A percentile compares a stretch with the other conserved stretches of the same genome.
These are phyloP conservation scores for Hypomontagnella monticulosa DNA, from an alignment of 495 filamentous ascomycete genomes.

Conservation along the genomic window DNA sequence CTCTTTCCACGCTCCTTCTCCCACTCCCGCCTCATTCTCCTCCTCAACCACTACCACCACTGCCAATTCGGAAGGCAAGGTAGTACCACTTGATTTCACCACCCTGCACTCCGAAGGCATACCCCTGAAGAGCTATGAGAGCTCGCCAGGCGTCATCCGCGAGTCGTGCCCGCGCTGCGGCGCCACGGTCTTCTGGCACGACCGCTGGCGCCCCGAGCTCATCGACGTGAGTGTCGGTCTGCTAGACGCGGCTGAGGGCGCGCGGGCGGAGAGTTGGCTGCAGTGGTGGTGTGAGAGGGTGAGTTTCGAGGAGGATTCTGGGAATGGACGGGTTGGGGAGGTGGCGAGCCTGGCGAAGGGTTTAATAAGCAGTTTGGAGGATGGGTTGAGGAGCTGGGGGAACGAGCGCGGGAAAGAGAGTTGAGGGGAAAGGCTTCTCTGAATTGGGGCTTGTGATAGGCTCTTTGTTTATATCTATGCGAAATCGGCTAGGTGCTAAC, in stretches of 20 bases:
- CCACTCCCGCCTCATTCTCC: not conserved
- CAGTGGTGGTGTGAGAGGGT: slow-evolving; percentile 67
- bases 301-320: slow-evolving; percentile 70
- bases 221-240: slow-evolving; percentile 74
- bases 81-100: slow-evolving; percentile 54
- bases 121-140: slow-evolving; percentile 60
- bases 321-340: slow-evolving; percentile 50
- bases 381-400: slow-evolving; percentile 36
- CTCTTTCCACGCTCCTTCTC: slow-evolving; percentile 44
- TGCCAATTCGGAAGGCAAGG: slow-evolving; percentile 28
- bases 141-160: slow-evolving; percentile 63
- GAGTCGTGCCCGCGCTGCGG: slow-evolving; percentile 73
- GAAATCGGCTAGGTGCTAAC: not conserved
- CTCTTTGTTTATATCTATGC: not conserved
- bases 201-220: slow-evolving; percentile 62
- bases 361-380: slow-evolving; percentile 47
- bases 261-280: slow-evolving; percentile 67
- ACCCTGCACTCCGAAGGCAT: slow-evolving; percentile 51
- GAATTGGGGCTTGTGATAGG: not conserved
- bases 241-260: slow-evolving; percentile 60
- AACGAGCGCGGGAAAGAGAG: not conserved
- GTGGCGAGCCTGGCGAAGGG: slow-evolving; percentile 48
- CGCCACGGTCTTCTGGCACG: slow-evolving; percentile 74
- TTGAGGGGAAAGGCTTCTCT: not conserved
- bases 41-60: not conserved